Evolutionary conservation across 208 protist genomes (phyloP).

Genomic region (Balamuthia mandrillaris): DNA sequence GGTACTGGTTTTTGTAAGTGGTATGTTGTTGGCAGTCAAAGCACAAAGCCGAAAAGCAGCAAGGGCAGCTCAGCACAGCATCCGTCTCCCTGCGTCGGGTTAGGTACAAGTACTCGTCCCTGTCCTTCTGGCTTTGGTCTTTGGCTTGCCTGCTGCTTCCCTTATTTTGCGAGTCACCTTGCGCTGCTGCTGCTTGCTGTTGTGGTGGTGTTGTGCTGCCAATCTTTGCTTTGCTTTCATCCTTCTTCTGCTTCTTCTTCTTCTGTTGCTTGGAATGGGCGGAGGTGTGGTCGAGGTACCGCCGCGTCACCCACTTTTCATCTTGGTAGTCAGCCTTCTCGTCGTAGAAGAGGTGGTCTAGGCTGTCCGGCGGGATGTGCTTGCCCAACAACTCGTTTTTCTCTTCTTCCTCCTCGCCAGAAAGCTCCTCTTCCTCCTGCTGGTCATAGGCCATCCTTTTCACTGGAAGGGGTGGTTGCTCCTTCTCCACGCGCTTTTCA

Average conservation of each 20-base stretch:
- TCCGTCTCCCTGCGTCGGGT: neutral
- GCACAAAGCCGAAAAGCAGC: constrained; percentile 1
- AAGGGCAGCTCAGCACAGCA: constrained; percentile 1
- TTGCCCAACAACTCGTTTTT: too few relatives aligned
- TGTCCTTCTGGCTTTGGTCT: neutral
- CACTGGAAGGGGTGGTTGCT: too few relatives aligned
- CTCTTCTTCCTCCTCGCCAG: too few relatives aligned
- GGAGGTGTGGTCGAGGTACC: neutral
- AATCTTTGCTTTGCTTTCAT: neutral
- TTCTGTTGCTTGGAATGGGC: neutral
- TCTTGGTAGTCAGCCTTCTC: neutral
- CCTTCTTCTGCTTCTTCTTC: neutral
- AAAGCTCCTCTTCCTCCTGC: too few relatives aligned
- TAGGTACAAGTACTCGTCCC: neutral
- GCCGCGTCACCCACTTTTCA: neutral
- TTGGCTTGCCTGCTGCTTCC: neutral
- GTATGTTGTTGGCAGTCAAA: neutral
- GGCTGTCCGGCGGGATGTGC: too few relatives aligned
- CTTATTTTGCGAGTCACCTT: too few relatives aligned
- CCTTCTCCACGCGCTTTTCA: too few relatives aligned
- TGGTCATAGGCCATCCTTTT: too few relatives aligned
- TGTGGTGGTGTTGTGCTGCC: neutral
- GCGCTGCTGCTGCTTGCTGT: too few relatives aligned
- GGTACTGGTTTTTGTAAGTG: neutral
- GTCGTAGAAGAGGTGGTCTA: too few relatives aligned